phyloP scores from a whole-genome alignment of 1,139 yeast genomes.

The Taphrina confusa region DNA sequence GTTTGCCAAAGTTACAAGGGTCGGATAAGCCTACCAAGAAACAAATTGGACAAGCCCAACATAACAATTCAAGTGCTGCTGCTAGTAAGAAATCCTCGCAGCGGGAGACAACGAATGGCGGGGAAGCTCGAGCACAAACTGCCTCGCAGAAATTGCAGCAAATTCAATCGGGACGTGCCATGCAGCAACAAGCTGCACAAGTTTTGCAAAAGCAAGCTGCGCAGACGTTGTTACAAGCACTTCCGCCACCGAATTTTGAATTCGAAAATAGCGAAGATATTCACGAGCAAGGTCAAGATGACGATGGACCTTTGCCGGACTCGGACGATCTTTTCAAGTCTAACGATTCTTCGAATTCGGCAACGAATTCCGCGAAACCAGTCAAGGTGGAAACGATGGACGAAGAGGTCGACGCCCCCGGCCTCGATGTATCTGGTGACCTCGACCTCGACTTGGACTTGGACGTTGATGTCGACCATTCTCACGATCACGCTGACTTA shows the following conservation, averaged over 20 bases:
- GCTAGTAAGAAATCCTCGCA: neutral
- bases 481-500: slow-evolving; percentile 5
- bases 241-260: slow-evolving; percentile 7
- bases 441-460: slow-evolving; percentile 14
- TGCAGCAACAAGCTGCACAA: slow-evolving; percentile 28
- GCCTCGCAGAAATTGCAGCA: slow-evolving; percentile 14
- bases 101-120: neutral
- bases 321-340: neutral
- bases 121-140: neutral
- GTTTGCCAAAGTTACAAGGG: slow-evolving; percentile 18
- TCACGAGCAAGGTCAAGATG: neutral
- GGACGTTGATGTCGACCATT: slow-evolving; percentile 15
- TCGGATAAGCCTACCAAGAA: neutral
- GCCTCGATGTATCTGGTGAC: neutral
- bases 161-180: slow-evolving; percentile 22
- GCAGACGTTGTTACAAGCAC: slow-evolving; percentile 25
- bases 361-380: neutral
- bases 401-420: neutral
- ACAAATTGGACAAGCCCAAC: neutral
- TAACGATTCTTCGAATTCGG: neutral
- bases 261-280: neutral
- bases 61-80: neutral
- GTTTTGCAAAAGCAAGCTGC: slow-evolving; percentile 27
- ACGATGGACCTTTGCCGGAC: neutral
- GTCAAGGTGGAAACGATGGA: slow-evolving; percentile 1